Base-by-base conservation (phyloP, 257 asterid species). In the Ilex aquifolium region DNA sequence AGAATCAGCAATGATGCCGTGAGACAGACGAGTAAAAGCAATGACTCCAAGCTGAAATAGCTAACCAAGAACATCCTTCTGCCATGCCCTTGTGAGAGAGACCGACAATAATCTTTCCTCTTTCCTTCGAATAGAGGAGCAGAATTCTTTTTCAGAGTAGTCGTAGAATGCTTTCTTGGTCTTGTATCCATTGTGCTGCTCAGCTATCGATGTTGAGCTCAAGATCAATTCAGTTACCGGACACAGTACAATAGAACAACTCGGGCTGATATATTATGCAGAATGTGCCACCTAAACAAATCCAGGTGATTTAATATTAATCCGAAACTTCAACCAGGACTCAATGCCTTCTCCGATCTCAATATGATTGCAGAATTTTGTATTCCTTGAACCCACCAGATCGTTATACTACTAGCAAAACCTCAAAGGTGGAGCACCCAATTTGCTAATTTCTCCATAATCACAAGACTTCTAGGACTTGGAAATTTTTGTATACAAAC, bases 41-140 rank as follows among this genome's bases (percentile, higher is more conserved):
- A 31, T 14, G 77, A 72, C 21, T 51, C 73, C 32, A 63, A 62
- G 14, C 66, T 67, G 73, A 72, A 72, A 21, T 72, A 72, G 8
- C 64, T 64, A 17, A 54, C 52, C 16, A 15, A 54, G 49, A 61
- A 52, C 13, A 62, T 48, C 55, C 56, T 67, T 59, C 40, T 53
- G 6, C 59, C 64, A 30, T 56, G 55, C 44, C 77, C 72, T 27
- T 62, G 65, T 4, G 72, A 36, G 11, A 61, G 40, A 15, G 62
- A 56, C 17, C 62, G 61, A 15, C 63, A 0, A 40, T 72, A 51
- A 27, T 57, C 71, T 2, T 7, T 54, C 32, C 31, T 69, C 59
- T 36, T 51, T 14, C 59, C 68, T 32, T 62, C 69, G 12, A 59
- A 12, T 48, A 32, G 52, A 51, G 9, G 16, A n/a, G 31, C 50